Base-by-base conservation (phyloP, 495 filamentous ascomycete species). In the Apodospora peruviana region DNA sequence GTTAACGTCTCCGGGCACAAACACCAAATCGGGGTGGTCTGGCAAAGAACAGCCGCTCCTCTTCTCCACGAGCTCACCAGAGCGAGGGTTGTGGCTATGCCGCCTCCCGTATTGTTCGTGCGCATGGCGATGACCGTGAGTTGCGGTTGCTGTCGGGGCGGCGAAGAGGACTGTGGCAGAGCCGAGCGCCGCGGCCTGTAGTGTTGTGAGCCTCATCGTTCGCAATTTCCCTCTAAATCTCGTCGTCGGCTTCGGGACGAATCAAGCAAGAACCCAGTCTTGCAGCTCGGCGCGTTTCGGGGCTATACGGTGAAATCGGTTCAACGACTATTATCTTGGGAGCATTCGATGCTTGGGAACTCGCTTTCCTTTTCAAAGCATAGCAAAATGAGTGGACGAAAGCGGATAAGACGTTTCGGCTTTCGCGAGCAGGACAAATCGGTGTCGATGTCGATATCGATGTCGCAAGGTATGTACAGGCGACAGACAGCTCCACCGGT, bases 1-100 rank as follows among this genome's bases (percentile, higher is more conserved):
- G 67, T 93, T 93, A 57, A 67, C 52, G 21, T 53, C 60, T 41
- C 71, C 75, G 5, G 88, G 85, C 22, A 91, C 75, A 25, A 76
- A 63, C 38, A 90, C 78, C 54, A 91, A 65, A 32, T 87, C 86
- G 19, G 80, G 81, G 58, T 86, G 73, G 32, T 63, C 64, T 14
- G 88, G 87, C 59, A 91, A 84, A 45, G 75, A 51, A 62, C 87
- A 91, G 52, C 71, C 62, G 24, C 72, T 75, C 44, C 78, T 56
- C 62, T 67, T 65, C 53, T 58, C 38, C 39, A 62, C 32, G 7
- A 46, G 44, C 34, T 60, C 54, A 10, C 52, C 62, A 1, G 46
- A 18, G 40, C 46, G 59, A 49, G 45, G 59, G 57, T 47, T 56
- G 54, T 68, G 69, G 25, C 58, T 54, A 22, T 68, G 70, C 29